phyloP scores from a whole-genome alignment of 352 stramenopile species.

The Globisporangium perplexum region DNA sequence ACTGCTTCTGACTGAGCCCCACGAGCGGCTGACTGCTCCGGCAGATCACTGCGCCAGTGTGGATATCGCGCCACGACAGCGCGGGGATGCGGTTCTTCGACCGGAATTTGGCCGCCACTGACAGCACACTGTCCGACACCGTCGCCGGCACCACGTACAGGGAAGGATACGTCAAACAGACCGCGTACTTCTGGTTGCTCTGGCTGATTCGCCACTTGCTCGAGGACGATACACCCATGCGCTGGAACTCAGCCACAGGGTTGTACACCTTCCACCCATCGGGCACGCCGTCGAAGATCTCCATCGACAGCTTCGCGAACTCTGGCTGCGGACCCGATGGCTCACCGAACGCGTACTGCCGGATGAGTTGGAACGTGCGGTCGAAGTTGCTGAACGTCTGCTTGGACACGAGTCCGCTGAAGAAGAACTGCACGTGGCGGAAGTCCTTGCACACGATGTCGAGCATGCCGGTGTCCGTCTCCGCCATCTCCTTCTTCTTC shows the following conservation, averaged over 20 bases:
- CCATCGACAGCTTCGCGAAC: conserved; percentile 61
- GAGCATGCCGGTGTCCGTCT: conserved; percentile 65
- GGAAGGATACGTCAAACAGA: conserved; percentile 78
- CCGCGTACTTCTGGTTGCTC: conserved; percentile 56
- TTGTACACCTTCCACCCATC: conserved; percentile 75
- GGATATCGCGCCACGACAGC: conserved; percentile 72
- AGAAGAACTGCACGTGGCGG: conserved; percentile 68
- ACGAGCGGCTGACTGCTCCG: conserved; percentile 83
- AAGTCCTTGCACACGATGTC: conserved; percentile 82
- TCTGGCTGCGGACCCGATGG: conserved; percentile 35
- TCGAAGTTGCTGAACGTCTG: conserved; percentile 81
- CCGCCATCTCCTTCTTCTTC: conserved; percentile 70
- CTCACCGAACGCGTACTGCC: conserved; percentile 57
- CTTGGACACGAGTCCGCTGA: conserved; percentile 65
- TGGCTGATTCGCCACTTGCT: conserved; percentile 66
- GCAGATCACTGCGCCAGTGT: conserved; percentile 70
- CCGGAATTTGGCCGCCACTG: conserved; percentile 73
- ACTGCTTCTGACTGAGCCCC: conserved; percentile 75
- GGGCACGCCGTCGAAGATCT: conserved; percentile 37
- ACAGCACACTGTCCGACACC: conserved; percentile 57
- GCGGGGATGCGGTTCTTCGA: conserved; percentile 80
- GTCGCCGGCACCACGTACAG: conserved; percentile 62
- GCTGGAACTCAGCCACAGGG: conserved; percentile 57
- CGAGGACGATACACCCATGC: conserved; percentile 51
- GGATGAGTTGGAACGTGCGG: conserved; percentile 49